Evolutionary conservation across 2,329 filamentous ascomycete genomes (phyloP), one percentile per base, ranked within the genome.

Genomic region (Diaporthe ampelina): DNA sequence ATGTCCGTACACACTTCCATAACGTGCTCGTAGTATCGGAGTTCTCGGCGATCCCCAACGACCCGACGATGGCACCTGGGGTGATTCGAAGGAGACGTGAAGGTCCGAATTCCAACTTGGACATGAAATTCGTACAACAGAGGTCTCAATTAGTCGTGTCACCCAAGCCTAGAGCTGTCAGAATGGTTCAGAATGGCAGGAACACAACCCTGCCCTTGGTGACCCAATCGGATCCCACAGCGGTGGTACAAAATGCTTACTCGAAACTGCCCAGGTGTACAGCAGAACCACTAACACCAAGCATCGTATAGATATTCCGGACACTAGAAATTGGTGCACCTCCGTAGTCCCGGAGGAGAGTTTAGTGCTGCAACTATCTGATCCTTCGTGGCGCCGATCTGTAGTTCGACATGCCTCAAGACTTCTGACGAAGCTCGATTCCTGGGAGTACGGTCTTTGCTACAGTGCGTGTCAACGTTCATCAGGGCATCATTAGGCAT

Each of bases 311-410:
- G 17, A 11, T 3, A 24, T 15, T 29, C 8, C 4, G 21, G 13
- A 11, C 8, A n/a, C 57, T 26, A 15, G 57, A 43, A 6, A 17
- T 1, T 45, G 37, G 37, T 63, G 32, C 40, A 40, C 40, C n/a
- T 65, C 8, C 19, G 43, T 40, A 50, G 26, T 9, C 29, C 43
- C 59, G 43, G 26, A 24, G 43, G 26, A 32, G 4, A 1, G 1
- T 26, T 48, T 65, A 32, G 40, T 35, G 26, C 26, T 9, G 7
- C 19, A 15, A n/a, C 59, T 65, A 4, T 29, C n/a, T 40, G 43
- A 65, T 65, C 59, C 59, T 48, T 65, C 40, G 19, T 35, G 43
- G 5, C 32, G 26, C n/a, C 19, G 59, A 65, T 48, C 19, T 21
- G 24, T 24, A 4, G 17, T 63, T 63, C 24, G 59, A 24, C 19